Base-by-base conservation (phyloP, 225 moss, liverwort and hornwort species). In the Physcomitrellopsis africana region DNA sequence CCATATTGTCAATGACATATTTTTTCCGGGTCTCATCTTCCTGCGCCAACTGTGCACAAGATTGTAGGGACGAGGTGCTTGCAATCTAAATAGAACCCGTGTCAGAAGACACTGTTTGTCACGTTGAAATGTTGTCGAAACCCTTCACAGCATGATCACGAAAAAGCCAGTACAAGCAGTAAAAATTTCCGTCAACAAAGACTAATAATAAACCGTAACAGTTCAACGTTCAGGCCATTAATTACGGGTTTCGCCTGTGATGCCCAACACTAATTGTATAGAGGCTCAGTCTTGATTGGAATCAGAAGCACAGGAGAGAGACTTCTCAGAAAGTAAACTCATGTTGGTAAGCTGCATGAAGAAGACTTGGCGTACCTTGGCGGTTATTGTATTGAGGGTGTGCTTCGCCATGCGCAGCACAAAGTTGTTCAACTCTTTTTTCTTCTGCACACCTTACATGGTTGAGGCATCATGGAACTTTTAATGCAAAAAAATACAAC, bases 371-470 rank as follows among this genome's bases (percentile, higher is more conserved):
- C 41, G 26, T 74, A 80, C 80, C 75, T 76, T 59, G 27, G 70
- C 8, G 0, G 51, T 65, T 19, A 42, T 19, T 43, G 57, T 20
- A 29, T 70, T 65, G 3, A 80, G 27, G 19, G 59, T 44, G 58
- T 17, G 57, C 27, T 70, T 42, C 0, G 51, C 80, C 75, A 59
- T 70, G 37, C 27, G 65, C 70, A 80, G 17, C 51, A 76, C 80
- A 59, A 26, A 70, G 8, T 47, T 58, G 1, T 64, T 15, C 22
- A 76, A 65, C 9, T 76, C 75, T 57, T 75, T 43, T 44, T 75
- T 65, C 70, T 80, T 76, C 75, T 80, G 75, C 70, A 70, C 13
- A 80, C 20, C 59, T 15, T 27, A 11, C 57, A 74, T 7, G 23
- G 54, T 80, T 53, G 44, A 13, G 42, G 10, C 48, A 72, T 65